Percentiles rank a stretch among this genome's conserved stretches.
phyloP scores from a whole-genome alignment of 768 basidiomycete species.

The Tricholoma flavovirens region DNA sequence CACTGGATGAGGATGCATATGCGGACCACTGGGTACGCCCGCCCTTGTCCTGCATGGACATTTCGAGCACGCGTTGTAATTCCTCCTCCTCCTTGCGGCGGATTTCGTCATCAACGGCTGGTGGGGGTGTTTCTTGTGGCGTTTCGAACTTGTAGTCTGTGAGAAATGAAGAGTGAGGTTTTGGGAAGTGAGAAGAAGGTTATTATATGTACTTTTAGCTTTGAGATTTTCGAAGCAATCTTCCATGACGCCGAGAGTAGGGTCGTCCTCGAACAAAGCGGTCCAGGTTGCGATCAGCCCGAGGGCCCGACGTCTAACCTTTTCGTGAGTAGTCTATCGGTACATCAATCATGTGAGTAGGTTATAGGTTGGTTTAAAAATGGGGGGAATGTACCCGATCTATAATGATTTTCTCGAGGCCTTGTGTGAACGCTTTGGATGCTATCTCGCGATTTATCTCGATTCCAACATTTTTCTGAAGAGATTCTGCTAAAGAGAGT shows the following conservation, averaged over 20 bases:
- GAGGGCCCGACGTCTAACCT: constrained; percentile 75
- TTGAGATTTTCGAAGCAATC: constrained; percentile 81
- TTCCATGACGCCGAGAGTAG: constrained; percentile 82
- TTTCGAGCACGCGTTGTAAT: constrained; percentile 84
- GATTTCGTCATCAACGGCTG: constrained; percentile 69
- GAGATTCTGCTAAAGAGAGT: constrained; percentile 78
- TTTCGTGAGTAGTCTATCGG: constrained; percentile 79
- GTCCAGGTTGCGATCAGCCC: constrained; percentile 78
- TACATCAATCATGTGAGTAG: background rate
- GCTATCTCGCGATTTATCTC: constrained; percentile 82
- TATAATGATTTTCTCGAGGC: constrained; percentile 77
- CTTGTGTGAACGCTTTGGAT: constrained; percentile 85
- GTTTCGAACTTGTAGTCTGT: constrained; percentile 70
- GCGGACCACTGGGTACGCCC: constrained; percentile 56
- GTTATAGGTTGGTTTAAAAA: background rate
- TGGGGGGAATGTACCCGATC: constrained; percentile 62
- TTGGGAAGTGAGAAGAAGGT: background rate
- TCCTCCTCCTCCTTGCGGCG: constrained; percentile 90
- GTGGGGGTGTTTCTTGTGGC: constrained; percentile 58
- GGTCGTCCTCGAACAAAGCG: constrained; percentile 73
- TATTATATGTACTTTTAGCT: constrained; percentile 59
- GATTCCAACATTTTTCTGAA: constrained; percentile 87
- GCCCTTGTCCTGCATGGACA: constrained; percentile 90
- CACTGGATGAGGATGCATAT: constrained; percentile 31
- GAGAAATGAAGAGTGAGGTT: constrained; percentile 4